Percentiles rank a stretch among this genome's conserved stretches.
Conservation (phyloP, 164 flowering plant genomes). For the Vitis rupestris region DNA sequence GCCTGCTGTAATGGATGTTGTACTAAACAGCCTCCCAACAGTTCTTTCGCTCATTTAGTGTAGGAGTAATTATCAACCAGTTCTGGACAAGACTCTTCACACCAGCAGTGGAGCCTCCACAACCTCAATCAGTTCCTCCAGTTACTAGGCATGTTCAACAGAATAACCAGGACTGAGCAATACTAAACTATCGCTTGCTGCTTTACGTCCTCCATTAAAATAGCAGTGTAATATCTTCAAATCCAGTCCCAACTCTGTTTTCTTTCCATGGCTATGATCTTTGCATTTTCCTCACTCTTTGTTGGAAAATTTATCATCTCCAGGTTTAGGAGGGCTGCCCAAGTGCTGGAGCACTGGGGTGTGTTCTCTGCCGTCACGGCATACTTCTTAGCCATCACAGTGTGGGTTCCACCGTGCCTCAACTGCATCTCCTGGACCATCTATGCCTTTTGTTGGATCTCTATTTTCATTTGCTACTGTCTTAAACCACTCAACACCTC, state of each 20-base stretch:
- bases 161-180: too few species aligned
- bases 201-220: neutral
- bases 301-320: neutral
- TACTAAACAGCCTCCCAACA: too few species aligned
- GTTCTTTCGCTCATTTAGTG: too few species aligned
- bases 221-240: neutral
- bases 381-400: neutral
- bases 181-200: neutral
- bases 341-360: neutral
- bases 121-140: too few species aligned
- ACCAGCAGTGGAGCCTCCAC: too few species aligned
- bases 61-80: too few species aligned
- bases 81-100: too few species aligned
- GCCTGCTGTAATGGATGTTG: too few species aligned
- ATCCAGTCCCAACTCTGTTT: neutral
- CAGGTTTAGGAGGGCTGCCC: neutral
- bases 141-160: too few species aligned
- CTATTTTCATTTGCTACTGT: neutral
- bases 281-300: slow-evolving; percentile 1
- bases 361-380: neutral
- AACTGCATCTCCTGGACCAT: neutral
- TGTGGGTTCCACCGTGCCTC: neutral
- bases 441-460: neutral
- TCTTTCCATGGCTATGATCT: neutral
- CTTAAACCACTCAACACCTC: too few species aligned